phyloP scores from a whole-genome alignment of 306 rosid species.

The Psophocarpus tetragonolobus region DNA sequence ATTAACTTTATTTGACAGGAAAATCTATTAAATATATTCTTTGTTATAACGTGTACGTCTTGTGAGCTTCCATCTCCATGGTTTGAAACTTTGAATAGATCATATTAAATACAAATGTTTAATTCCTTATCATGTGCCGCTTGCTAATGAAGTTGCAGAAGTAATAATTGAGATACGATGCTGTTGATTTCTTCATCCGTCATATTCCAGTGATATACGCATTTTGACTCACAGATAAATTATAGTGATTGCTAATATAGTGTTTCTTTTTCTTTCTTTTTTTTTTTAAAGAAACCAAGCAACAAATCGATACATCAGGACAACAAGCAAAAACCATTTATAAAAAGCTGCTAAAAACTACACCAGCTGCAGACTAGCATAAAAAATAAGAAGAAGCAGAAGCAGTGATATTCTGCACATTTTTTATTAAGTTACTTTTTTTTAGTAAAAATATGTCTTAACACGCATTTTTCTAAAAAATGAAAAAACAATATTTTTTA shows the following conservation, averaged over 20 bases:
- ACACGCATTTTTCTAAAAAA: too few species aligned
- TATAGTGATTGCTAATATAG: too few species aligned
- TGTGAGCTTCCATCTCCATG: neutral
- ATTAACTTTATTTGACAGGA: too few species aligned
- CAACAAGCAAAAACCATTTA: too few species aligned
- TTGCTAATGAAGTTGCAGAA: neutral
- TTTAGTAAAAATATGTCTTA: neutral
- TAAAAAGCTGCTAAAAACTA: too few species aligned
- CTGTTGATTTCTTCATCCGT: neutral
- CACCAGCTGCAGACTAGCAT: too few species aligned
- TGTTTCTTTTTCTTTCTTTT: too few species aligned
- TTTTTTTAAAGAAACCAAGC: too few species aligned
- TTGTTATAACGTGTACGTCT: neutral
- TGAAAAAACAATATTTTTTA: neutral
- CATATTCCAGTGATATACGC: neutral
- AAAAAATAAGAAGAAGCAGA: too few species aligned
- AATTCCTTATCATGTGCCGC: slow-evolving; percentile 21
- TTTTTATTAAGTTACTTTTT: neutral
- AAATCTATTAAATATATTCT: too few species aligned
- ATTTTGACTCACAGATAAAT: neutral
- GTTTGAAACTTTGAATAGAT: neutral
- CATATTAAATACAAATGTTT: neutral
- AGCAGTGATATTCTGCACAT: too few species aligned
- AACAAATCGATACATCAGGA: too few species aligned
- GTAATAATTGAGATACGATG: slow-evolving; percentile 1